Conservation (phyloP, 192 early-diverging fungal genomes). For the Linnemannia exigua region DNA sequence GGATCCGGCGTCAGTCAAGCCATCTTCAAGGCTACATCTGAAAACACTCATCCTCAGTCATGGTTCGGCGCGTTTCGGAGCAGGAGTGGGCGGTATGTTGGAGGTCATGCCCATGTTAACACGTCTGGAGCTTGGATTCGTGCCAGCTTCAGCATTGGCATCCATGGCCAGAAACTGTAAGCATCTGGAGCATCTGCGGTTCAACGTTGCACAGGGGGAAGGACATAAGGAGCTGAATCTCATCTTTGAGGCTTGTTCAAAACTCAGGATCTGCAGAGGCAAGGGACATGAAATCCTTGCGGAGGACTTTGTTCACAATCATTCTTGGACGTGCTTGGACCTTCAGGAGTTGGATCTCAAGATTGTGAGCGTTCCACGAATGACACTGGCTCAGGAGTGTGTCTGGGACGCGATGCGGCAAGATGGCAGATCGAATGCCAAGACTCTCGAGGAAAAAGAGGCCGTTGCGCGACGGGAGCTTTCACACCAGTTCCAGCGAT, state of each 20-base stretch:
- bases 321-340: not conserved
- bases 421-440: not conserved
- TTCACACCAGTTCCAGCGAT: not conserved
- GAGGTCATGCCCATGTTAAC: not conserved
- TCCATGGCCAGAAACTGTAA: not conserved
- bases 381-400: not conserved
- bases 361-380: not conserved
- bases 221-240: not conserved
- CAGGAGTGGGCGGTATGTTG: not conserved
- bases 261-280: not conserved
- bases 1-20: not conserved
- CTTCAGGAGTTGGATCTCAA: not conserved
- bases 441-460: not conserved
- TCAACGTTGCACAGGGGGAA: not conserved
- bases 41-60: not conserved
- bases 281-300: not conserved
- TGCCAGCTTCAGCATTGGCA: not conserved
- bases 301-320: not conserved
- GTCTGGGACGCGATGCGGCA: not conserved
- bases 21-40: not conserved
- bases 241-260: not conserved
- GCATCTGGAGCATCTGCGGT: not conserved
- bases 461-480: not conserved
- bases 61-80: not conserved
- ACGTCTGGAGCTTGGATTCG: not conserved